A percentile compares a stretch with the other conserved stretches of the same genome.
Evolutionary conservation across 179 eudicot genomes (phyloP).

Genomic region (Sideroxylon spinosum): DNA sequence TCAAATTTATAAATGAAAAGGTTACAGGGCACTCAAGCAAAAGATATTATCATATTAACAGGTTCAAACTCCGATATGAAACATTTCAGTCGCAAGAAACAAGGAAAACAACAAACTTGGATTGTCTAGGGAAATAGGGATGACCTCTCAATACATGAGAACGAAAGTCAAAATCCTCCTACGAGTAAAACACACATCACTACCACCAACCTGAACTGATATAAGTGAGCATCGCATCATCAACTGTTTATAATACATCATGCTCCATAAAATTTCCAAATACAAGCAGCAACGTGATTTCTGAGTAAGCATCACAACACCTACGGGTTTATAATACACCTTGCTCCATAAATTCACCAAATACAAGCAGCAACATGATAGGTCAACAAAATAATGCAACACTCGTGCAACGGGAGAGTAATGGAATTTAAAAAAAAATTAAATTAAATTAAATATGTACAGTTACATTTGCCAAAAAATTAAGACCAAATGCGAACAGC

Average conservation of each 20-base stretch:
- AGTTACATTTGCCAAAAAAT: not conserved
- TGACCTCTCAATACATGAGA: not conserved
- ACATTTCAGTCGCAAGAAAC: constrained; percentile 4
- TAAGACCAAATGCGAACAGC: not conserved
- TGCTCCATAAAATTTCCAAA: not conserved
- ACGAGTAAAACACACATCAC: not conserved
- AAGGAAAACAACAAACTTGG: not conserved
- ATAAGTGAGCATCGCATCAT: not conserved
- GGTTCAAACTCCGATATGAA: not conserved
- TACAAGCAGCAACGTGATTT: constrained; percentile 2
- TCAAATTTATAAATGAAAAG: not conserved
- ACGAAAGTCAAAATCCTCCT: not conserved
- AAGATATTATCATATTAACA: not conserved
- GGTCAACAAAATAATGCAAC: not conserved
- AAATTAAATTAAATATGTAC: not conserved
- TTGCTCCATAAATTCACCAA: too few relatives aligned
- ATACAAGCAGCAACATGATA: not conserved
- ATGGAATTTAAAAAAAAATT: not conserved
- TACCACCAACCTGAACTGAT: not conserved
- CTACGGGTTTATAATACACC: too few relatives aligned
- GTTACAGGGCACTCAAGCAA: not conserved
- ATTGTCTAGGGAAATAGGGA: not conserved
- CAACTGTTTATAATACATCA: not conserved
- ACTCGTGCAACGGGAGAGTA: not conserved
- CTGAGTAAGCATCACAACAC: too few relatives aligned